Evolutionary conservation across 495 filamentous ascomycete species (phyloP), one percentile per base, ranked within the genome.

Genomic region (Tetracladium setigerum): DNA sequence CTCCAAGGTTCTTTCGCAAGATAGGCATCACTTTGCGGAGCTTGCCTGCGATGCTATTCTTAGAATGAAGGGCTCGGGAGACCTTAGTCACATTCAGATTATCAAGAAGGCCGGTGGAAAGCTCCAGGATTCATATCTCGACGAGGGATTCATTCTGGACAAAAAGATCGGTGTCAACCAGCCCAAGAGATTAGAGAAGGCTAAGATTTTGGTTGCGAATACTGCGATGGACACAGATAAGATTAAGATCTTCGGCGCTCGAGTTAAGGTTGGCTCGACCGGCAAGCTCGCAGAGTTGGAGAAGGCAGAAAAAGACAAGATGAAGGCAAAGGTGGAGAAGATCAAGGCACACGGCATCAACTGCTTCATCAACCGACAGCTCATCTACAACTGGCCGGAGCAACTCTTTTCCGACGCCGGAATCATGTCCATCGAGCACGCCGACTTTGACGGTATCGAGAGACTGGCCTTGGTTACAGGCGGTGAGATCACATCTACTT

Each of bases 351-450:
- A 98, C 59, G 92, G 92, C 34, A 95, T 98, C 71, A 98, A 98
- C 77, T 97, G 94, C 73, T 98, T 98, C 69, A 94, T 98, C 62
- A 98, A 98, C 75, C 77, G 92, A 51, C 92, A 98, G 62, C 78
- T 98, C 38, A 98, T 98, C 69, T 98, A 98, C 77, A 98, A 98
- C 77, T 97, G 92, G 91, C 92, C 92, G 30, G 92, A 98, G 65
- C 94, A 97, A 68, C 84, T 98, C 41, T 98, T 98, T 64, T 86
- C 91, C 18, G 92, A 98, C 63, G 91, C 89, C 9, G 94, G 92
- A 42, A 97, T 98, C 67, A 82, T 94, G 71, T 95, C 90, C 13
- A 98, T 98, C 57, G 92, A 98, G 73, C 92, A 98, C 63, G 92
- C 92, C 50, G 92, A 98, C 66, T 98, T 98, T 55, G 92, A 98